Conservation (phyloP, 2,329 filamentous ascomycete species). For the Colletotrichum navitas region DNA sequence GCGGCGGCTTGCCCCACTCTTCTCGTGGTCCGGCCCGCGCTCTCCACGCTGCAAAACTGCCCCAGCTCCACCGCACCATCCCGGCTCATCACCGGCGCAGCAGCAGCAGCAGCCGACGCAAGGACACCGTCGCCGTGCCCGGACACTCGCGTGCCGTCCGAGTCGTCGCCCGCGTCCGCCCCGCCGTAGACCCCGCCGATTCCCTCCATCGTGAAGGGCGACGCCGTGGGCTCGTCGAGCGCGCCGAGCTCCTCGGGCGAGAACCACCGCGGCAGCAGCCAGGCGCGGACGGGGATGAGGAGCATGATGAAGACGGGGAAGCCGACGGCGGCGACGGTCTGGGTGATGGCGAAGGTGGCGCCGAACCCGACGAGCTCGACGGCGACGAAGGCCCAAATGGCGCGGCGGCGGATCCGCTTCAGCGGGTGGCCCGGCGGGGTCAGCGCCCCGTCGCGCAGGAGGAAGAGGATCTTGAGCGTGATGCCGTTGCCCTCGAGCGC, state of each 20-base stretch:
- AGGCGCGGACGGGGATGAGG: constrained; percentile 75
- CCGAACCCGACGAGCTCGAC: constrained; percentile 79
- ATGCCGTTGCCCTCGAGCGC: constrained; percentile 83
- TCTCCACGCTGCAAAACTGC: not conserved
- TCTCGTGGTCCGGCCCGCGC: not conserved
- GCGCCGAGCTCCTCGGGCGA: constrained; percentile 68
- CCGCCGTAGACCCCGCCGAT: constrained; percentile 73
- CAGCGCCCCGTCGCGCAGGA: constrained; percentile 73
- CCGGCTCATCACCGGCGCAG: constrained; percentile 49
- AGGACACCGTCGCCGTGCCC: constrained; percentile 45
- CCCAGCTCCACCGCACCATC: constrained; percentile 54
- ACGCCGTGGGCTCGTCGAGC: constrained; percentile 81
- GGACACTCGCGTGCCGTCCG: constrained; percentile 28
- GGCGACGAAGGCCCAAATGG: constrained; percentile 79
- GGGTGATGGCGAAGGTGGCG: constrained; percentile 85
- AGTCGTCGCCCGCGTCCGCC: constrained; percentile 18
- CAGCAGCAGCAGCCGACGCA: constrained; percentile 43
- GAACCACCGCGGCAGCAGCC: constrained; percentile 74
- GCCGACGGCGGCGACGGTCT: constrained; percentile 85
- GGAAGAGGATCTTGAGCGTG: constrained; percentile 79
- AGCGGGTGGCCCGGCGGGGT: constrained; percentile 72
- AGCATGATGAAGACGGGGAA: constrained; percentile 81
- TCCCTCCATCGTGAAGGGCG: constrained; percentile 81
- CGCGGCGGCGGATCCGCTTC: constrained; percentile 65
- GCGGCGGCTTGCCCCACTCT: constrained; percentile 9